phyloP scores from a whole-genome alignment of 129 eudicot genomes.

The Pulicaria dysenterica region DNA sequence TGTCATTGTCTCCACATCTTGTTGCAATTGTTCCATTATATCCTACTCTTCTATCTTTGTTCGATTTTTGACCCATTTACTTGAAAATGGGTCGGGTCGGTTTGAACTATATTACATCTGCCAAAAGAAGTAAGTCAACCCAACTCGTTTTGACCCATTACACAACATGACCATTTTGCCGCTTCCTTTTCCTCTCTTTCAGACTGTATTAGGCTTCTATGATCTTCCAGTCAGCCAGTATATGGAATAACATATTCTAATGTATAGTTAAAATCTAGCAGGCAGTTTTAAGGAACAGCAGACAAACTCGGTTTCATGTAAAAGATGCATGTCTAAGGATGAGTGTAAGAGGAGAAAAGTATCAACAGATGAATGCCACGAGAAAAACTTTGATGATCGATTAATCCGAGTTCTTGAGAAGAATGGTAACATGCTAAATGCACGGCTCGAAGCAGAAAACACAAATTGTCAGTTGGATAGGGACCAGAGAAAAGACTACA shows the following conservation, averaged over 20 bases:
- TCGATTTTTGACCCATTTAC: background rate
- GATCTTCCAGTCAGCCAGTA: background rate
- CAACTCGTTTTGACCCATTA: background rate
- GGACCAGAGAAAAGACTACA: conserved; percentile 63
- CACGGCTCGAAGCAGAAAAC: conserved; percentile 59
- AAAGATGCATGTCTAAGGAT: conserved; percentile 41
- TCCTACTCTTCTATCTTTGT: background rate
- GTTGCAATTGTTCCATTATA: background rate
- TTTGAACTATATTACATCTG: background rate
- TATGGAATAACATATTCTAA: background rate
- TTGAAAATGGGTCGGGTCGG: background rate
- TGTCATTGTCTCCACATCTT: background rate
- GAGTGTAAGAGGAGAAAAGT: conserved; percentile 59
- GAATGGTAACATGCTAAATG: conserved; percentile 45
- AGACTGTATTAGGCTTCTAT: background rate
- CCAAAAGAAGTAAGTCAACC: background rate
- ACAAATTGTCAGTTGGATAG: conserved; percentile 51
- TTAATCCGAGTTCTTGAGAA: conserved; percentile 58
- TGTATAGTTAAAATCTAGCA: conserved; percentile 2
- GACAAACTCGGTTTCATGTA: conserved; percentile 40
- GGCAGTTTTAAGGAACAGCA: conserved; percentile 45
- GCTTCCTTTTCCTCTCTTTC: background rate
- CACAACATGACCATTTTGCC: background rate
- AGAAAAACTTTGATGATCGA: conserved; percentile 36
- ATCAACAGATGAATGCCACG: conserved; percentile 39